Conservation (phyloP, 1,284 basidiomycete genomes). For the Sphagnurus paluster region DNA sequence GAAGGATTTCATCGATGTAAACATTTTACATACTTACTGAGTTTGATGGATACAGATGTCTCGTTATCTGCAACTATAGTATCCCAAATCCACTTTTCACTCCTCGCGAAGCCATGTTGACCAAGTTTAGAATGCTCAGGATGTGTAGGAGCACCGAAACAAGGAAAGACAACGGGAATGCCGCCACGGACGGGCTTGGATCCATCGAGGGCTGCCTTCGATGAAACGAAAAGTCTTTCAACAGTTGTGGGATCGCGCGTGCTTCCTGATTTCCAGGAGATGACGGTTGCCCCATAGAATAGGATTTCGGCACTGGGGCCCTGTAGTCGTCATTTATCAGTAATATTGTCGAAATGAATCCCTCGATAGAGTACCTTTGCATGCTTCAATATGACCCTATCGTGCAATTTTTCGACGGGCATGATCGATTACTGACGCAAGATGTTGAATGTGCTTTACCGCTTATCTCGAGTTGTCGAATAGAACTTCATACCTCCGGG, state of each 20-base stretch:
- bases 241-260: constrained; percentile 35
- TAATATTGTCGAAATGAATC: background rate
- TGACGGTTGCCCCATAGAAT: constrained; percentile 80
- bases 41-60: constrained; percentile 68
- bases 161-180: constrained; percentile 83
- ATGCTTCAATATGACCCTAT: constrained; percentile 48
- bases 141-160: constrained; percentile 78
- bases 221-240: constrained; percentile 79
- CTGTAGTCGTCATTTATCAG: constrained; percentile 39
- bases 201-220: constrained; percentile 74
- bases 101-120: constrained; percentile 88
- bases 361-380: constrained; percentile 41
- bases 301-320: constrained; percentile 73
- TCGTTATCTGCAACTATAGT: constrained; percentile 67
- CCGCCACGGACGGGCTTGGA: constrained; percentile 74
- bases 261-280: constrained; percentile 70
- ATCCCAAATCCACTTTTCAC: constrained; percentile 68
- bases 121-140: constrained; percentile 69
- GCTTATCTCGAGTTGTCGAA: background rate
- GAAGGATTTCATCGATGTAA: background rate
- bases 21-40: constrained; percentile 51
- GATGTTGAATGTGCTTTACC: background rate
- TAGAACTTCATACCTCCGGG: background rate
- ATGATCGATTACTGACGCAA: constrained; percentile 32
- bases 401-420: constrained; percentile 46